Conservation (phyloP, 306 rosid species). For the Quercus alba region DNA sequence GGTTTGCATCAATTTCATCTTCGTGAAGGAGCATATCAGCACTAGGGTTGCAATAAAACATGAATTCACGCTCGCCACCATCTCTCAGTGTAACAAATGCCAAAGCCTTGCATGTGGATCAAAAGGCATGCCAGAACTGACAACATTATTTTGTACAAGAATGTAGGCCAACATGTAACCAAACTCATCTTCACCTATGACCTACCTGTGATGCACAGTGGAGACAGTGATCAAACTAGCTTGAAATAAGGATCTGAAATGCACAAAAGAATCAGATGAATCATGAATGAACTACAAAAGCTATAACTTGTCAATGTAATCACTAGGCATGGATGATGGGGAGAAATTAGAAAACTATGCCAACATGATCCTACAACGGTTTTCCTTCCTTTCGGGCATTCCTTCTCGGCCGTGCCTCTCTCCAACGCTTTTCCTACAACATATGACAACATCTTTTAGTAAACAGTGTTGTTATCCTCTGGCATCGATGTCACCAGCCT, state of each 20-base stretch:
- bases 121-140: slow-evolving; percentile 30
- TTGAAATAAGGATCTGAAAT: background rate
- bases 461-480: too few species aligned
- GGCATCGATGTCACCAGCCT: too few species aligned
- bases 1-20: slow-evolving; percentile 18
- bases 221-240: slow-evolving; percentile 19
- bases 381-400: too few species aligned
- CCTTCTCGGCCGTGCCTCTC: too few species aligned
- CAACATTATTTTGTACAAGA: slow-evolving; percentile 40
- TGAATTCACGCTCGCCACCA: slow-evolving; percentile 27
- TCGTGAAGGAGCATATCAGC: slow-evolving; percentile 27
- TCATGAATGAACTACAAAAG: background rate
- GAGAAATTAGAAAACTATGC: background rate
- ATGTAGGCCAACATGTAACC: slow-evolving; percentile 31
- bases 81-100: slow-evolving; percentile 23
- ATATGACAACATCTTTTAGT: too few species aligned
- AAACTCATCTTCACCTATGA: slow-evolving; percentile 35
- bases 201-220: slow-evolving; percentile 25
- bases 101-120: slow-evolving; percentile 26
- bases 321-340: background rate
- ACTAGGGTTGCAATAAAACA: slow-evolving; percentile 38
- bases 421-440: too few species aligned
- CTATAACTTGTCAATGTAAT: background rate
- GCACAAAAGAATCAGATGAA: background rate
- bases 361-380: background rate